Evolutionary conservation across 1,284 basidiomycete species (phyloP).

Genomic region (Cutaneotrichosporon sp.): DNA sequence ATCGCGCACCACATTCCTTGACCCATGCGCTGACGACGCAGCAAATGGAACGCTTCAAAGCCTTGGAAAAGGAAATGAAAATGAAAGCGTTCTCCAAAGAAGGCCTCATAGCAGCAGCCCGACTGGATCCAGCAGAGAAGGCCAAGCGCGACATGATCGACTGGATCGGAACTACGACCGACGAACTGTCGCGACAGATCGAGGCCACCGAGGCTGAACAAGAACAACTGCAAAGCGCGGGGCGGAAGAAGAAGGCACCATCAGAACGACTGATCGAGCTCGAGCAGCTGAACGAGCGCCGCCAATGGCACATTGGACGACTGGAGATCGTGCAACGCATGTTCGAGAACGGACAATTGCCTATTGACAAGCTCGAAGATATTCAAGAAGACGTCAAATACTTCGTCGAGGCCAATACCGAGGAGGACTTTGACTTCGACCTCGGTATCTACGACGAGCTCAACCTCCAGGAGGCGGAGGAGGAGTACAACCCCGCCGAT

Average conservation of each 20-base stretch:
- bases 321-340: slow-evolving; percentile 90
- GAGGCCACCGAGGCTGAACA: slow-evolving; percentile 94
- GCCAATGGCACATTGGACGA: slow-evolving; percentile 91
- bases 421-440: slow-evolving; percentile 96
- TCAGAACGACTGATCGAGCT: slow-evolving; percentile 70
- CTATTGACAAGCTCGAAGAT: slow-evolving; percentile 70
- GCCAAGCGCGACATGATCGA: slow-evolving; percentile 86
- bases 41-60: slow-evolving; percentile 99
- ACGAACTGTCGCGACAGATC: slow-evolving; percentile 87
- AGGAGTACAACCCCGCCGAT: slow-evolving; percentile 71
- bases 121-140: slow-evolving; percentile 93
- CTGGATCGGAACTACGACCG: slow-evolving; percentile 83
- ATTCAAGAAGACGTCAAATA: slow-evolving; percentile 95
- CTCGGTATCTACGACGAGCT: slow-evolving; percentile 98
- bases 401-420: slow-evolving; percentile 94
- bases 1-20: neutral
- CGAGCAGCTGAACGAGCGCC: slow-evolving; percentile 84
- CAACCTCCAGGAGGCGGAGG: slow-evolving; percentile 79
- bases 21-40: slow-evolving; percentile 44
- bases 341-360: slow-evolving; percentile 87
- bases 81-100: slow-evolving; percentile 99
- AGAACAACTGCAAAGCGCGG: slow-evolving; percentile 58
- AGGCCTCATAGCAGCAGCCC: slow-evolving; percentile 88
- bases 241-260: slow-evolving; percentile 71
- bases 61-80: slow-evolving; percentile 99